phyloP scores from a whole-genome alignment of 208 protist genomes.

The Trypanosoma brucei region DNA sequence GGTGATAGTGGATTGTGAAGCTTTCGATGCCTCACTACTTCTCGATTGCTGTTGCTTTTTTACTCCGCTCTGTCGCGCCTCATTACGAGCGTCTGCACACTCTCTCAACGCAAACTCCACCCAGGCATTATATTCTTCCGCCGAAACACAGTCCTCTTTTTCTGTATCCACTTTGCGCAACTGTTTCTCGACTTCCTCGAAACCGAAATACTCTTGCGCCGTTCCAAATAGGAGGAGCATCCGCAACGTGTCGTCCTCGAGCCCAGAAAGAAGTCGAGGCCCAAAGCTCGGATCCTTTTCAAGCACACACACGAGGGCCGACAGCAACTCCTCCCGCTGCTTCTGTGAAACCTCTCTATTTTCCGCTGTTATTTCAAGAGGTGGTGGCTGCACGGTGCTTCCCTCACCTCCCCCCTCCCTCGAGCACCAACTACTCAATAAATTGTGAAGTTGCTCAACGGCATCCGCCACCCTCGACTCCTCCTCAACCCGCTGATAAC shows the following conservation, averaged over 20 bases:
- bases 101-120: slow-evolving; percentile 28
- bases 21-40: not conserved
- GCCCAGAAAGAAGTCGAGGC: slow-evolving; percentile 33
- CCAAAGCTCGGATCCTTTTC: slow-evolving; percentile 44
- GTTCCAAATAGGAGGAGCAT: slow-evolving; percentile 78
- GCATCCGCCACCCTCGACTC: not conserved
- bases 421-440: not conserved
- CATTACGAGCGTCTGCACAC: slow-evolving; percentile 19
- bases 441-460: not conserved
- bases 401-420: not conserved
- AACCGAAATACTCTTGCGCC: slow-evolving; percentile 77
- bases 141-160: slow-evolving; percentile 66
- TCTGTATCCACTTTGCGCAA: slow-evolving; percentile 72
- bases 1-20: not conserved
- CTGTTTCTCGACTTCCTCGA: slow-evolving; percentile 62
- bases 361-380: not conserved
- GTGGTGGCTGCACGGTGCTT: not conserved
- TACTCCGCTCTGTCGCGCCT: not conserved
- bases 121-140: slow-evolving; percentile 73
- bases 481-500: not conserved
- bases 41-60: slow-evolving; percentile 1
- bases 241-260: slow-evolving; percentile 68
- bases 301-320: slow-evolving; percentile 42
- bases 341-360: not conserved
- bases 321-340: slow-evolving; percentile 30